These are phyloP conservation scores for Chloris gayana DNA, from an alignment of 176 grass and related monocot genomes.

Conservation along the genomic window DNA sequence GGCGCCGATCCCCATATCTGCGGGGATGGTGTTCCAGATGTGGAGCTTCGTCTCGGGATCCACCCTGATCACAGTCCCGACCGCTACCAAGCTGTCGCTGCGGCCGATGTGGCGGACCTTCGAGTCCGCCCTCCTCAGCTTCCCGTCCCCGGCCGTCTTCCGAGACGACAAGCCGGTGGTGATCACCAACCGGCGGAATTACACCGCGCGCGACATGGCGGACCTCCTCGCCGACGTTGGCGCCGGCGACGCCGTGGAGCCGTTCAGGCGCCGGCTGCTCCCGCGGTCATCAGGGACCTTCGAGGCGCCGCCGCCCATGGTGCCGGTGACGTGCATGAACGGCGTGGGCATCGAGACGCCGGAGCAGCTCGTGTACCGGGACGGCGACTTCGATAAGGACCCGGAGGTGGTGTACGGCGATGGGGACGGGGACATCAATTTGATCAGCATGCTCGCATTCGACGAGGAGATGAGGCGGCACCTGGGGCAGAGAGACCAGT, in stretches of 20 bases:
- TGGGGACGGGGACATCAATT: background rate
- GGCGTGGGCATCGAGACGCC: background rate
- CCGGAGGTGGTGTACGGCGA: background rate
- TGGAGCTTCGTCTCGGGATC: background rate
- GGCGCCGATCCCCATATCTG: background rate
- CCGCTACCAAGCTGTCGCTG: background rate
- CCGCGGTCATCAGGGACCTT: too few relatives aligned
- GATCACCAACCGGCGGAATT: background rate
- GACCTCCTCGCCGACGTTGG: background rate
- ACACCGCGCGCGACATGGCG: background rate
- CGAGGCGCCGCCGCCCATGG: background rate
- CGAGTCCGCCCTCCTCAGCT: background rate
- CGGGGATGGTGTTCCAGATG: background rate
- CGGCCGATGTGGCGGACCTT: background rate
- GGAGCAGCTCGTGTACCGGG: background rate
- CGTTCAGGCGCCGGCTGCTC: background rate
- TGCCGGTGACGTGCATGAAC: slow-evolving; percentile 21
- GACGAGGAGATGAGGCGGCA: slow-evolving; percentile 2
- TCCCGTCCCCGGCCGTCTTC: background rate
- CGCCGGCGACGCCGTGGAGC: background rate
- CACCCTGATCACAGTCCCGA: background rate
- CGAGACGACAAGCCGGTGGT: background rate
- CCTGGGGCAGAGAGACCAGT: background rate
- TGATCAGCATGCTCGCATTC: slow-evolving; percentile 6
- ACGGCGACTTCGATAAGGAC: background rate